These are phyloP conservation scores for Drosera capensis DNA, from an alignment of 148 eudicot genomes.

Conservation along the genomic window DNA sequence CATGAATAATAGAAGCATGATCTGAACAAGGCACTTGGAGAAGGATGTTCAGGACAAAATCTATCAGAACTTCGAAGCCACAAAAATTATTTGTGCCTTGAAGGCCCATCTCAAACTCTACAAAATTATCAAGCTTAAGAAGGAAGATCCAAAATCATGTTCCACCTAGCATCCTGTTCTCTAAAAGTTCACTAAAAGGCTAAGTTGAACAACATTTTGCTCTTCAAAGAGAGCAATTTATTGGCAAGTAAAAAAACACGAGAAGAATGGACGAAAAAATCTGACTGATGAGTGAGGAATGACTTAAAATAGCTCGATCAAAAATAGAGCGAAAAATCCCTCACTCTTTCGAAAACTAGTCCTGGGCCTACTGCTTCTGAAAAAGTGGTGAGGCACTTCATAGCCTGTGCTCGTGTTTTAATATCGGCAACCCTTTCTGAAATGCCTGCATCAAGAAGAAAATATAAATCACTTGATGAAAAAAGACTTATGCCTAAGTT, in stretches of 20 bases:
- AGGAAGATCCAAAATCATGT: no score
- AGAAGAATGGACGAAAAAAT: background rate
- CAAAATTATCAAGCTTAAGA: no score
- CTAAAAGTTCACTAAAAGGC: no score
- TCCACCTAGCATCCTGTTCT: no score
- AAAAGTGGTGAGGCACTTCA: conserved; percentile 84
- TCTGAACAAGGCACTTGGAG: no score
- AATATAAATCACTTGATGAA: background rate
- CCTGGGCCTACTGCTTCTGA: conserved; percentile 95
- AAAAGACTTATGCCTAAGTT: background rate
- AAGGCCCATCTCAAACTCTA: no score
- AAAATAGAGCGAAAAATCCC: conserved; percentile 9
- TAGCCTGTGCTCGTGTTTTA: conserved; percentile 84
- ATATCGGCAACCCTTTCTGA: conserved; percentile 98
- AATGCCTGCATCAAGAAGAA: conserved; percentile 30
- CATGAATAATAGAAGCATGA: no score
- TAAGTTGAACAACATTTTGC: no score
- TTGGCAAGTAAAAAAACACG: conserved; percentile 5
- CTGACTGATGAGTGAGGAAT: background rate
- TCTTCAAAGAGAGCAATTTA: no score
- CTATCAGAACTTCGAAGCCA: no score
- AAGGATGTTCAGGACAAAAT: no score
- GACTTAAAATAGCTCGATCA: background rate
- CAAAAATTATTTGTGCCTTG: no score
- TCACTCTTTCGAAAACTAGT: conserved; percentile 86